Evolutionary conservation across 805 yeast genomes (phyloP).

Genomic region (Brettanomyces sp.): DNA sequence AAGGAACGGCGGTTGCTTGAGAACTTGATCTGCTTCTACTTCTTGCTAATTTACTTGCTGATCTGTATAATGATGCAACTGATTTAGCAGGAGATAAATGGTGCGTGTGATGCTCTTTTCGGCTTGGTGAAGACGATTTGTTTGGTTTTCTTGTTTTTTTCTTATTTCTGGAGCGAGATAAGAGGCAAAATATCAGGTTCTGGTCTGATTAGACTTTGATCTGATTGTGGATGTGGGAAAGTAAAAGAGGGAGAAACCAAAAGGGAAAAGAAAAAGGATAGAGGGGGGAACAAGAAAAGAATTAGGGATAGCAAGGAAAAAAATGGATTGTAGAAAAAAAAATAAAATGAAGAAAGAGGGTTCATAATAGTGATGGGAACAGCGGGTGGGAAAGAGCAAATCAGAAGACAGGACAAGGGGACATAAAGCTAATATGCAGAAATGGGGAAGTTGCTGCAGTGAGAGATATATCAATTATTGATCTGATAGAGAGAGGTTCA

Average conservation of each 20-base stretch:
- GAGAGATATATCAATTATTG: background rate
- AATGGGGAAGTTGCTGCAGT: background rate
- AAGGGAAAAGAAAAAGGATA: background rate
- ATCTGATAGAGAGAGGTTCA: too few species aligned
- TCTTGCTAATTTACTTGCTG: conserved; percentile 1
- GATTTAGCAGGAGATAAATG: conserved; percentile 1
- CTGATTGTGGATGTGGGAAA: background rate
- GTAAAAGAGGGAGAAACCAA: too few species aligned
- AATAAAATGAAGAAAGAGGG: background rate
- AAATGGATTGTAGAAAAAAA: background rate
- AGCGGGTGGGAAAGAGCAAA: background rate
- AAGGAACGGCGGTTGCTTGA: background rate
- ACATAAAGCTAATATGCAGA: background rate
- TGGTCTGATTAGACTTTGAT: background rate
- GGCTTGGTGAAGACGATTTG: background rate
- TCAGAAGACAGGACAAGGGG: background rate
- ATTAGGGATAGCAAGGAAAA: background rate
- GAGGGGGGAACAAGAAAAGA: background rate
- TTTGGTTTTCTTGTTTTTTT: background rate
- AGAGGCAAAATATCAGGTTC: background rate
- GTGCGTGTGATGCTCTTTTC: background rate
- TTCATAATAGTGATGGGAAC: background rate
- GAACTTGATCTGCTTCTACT: background rate
- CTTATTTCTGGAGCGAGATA: background rate
- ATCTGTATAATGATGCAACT: conserved; percentile 1